phyloP scores from a whole-genome alignment of 2,329 filamentous ascomycete genomes.

The Trichoderma pleuroti region DNA sequence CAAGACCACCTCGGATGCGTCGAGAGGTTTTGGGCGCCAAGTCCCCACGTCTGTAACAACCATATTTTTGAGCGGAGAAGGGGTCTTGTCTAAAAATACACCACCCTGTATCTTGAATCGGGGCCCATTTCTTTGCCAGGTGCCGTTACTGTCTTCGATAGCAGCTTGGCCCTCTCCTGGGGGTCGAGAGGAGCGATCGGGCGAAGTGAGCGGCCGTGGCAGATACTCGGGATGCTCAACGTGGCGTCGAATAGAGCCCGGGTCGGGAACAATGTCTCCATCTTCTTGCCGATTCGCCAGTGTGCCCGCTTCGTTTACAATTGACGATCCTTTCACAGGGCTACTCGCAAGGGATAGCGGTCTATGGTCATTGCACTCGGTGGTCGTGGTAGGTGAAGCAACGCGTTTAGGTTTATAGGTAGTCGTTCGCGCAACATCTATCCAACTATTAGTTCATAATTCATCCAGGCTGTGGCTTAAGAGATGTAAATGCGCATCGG shows the following conservation, averaged over 20 bases:
- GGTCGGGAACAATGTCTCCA: neutral
- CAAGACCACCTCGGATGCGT: neutral
- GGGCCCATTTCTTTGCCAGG: neutral
- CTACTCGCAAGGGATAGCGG: neutral
- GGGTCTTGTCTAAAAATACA: neutral
- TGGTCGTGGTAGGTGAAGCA: neutral
- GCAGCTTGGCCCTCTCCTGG: neutral
- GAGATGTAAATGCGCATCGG: neutral
- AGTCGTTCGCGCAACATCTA: neutral
- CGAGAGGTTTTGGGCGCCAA: neutral
- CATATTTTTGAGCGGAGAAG: slow-evolving; percentile 12
- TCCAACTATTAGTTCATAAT: neutral
- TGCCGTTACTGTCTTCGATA: neutral
- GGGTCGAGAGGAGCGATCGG: neutral
- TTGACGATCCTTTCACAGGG: neutral
- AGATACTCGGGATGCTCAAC: slow-evolving; percentile 13
- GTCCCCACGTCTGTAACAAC: slow-evolving; percentile 3
- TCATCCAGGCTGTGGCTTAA: neutral
- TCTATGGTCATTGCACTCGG: neutral
- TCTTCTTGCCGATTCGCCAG: neutral
- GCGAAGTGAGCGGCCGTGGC: slow-evolving; percentile 10
- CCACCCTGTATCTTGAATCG: slow-evolving; percentile 8
- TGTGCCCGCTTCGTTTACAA: neutral
- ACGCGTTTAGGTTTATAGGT: neutral
- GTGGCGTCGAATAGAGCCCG: neutral